Base-by-base conservation (phyloP, 2,329 filamentous ascomycete genomes). In the Aureobasidium sp. region DNA sequence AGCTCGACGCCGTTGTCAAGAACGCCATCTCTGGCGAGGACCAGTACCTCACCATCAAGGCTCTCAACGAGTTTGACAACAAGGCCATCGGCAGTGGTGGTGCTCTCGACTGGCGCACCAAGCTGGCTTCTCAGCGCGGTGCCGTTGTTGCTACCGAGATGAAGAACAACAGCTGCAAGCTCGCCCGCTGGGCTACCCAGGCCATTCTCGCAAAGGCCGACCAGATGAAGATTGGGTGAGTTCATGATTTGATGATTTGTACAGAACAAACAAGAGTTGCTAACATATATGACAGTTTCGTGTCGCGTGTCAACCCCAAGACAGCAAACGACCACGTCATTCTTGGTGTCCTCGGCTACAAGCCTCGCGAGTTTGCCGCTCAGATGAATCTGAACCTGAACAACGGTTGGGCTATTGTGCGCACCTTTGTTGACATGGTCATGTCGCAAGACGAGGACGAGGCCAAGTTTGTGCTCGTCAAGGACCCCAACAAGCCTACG, bases 101-200 rank as follows among this genome's bases (percentile, higher is more conserved):
- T 65, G 94, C 94, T 60, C 83, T 99, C 57, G 94, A 99, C 82
- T 99, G 94, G 94, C 84, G 94, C 74, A 88, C 86, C 67, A 99
- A 99, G 84, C 84, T 99, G 63, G 88, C 89, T 65, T 90, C 87
- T 69, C 92, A 96, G 80, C 88, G 94, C 70, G 94, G 94, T 85
- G 94, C 94, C 61, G 93, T 99, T 45, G 89, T 99, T 27, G 94
- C 94, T 21, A 99, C 94, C 13, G 94, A 99, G 81, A 99, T 99
- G 94, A 99, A 99, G 89, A 99, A 99, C 85, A 99, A 99, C 84
- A 91, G 86, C 72, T 95, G 90, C 88, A 99, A 99, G 82, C 86
- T 99, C 64, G 94, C 94, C 61, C 83, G 94, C 74, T 99, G 94
- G 94, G 96, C 94, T 33, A 90, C 93, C 45, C 94, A 99, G 81